Percentiles rank a stretch among this genome's conserved stretches.
Evolutionary conservation across 306 rosid genomes (phyloP).

Genomic region (Citrullus colocynthis): DNA sequence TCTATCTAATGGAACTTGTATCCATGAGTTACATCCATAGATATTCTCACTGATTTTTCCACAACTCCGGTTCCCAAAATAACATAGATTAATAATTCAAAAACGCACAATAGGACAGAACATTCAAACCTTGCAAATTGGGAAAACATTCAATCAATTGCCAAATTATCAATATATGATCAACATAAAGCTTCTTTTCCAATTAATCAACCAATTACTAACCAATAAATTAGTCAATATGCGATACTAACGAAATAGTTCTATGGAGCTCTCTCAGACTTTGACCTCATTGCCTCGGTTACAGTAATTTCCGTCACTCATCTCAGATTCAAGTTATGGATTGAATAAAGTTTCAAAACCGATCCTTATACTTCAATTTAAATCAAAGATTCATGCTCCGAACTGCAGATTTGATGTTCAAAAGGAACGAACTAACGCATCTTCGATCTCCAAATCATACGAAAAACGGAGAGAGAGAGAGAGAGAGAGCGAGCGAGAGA

Average conservation of each 20-base stretch:
- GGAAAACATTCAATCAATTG: background rate
- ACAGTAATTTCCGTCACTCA: background rate
- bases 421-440: background rate
- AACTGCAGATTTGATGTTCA: background rate
- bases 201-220: background rate
- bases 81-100: background rate
- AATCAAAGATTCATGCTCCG: background rate
- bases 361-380: background rate
- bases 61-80: background rate
- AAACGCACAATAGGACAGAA: background rate
- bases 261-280: background rate
- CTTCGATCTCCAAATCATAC: background rate
- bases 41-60: background rate
- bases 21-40: background rate
- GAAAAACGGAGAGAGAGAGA: background rate
- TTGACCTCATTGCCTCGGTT: background rate
- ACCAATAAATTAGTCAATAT: background rate
- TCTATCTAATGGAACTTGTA: background rate
- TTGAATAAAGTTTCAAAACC: background rate
- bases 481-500: background rate
- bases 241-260: background rate
- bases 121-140: background rate
- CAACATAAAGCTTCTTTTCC: background rate
- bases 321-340: background rate
- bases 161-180: background rate